phyloP scores from a whole-genome alignment of 2,329 filamentous ascomycete genomes.

The Cercospora zeae-maydis region DNA sequence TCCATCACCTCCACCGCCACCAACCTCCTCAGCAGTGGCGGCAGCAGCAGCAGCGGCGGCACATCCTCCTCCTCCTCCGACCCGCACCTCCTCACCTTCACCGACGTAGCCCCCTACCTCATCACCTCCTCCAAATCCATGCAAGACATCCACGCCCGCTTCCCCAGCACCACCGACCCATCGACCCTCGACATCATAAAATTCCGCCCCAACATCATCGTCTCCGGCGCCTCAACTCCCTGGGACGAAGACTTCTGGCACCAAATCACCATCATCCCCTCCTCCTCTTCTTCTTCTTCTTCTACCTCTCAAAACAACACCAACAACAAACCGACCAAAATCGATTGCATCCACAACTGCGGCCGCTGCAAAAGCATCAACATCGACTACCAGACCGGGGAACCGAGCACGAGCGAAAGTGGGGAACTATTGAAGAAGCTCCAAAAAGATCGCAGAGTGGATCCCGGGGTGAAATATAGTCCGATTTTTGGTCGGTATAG shows the following conservation, averaged over 20 bases:
- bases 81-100: slow-evolving; percentile 57
- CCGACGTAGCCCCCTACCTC: slow-evolving; percentile 72
- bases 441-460: slow-evolving; percentile 45
- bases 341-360: slow-evolving; percentile 46
- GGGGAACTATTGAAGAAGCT: slow-evolving; percentile 46
- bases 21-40: slow-evolving; percentile 15
- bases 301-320: background rate
- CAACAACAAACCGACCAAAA: slow-evolving; percentile 19
- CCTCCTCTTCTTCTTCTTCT: slow-evolving; percentile 13
- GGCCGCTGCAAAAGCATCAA: slow-evolving; percentile 47
- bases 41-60: background rate
- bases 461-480: slow-evolving; percentile 45
- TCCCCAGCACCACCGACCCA: slow-evolving; percentile 33
- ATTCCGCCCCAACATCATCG: slow-evolving; percentile 47
- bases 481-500: slow-evolving; percentile 50
- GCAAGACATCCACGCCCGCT: slow-evolving; percentile 55
- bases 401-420: slow-evolving; percentile 36
- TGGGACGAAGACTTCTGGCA: slow-evolving; percentile 50
- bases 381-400: slow-evolving; percentile 47
- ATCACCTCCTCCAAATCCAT: slow-evolving; percentile 68
- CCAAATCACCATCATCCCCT: slow-evolving; percentile 35
- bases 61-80: slow-evolving; percentile 17
- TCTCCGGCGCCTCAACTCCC: slow-evolving; percentile 39
- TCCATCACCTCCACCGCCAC: slow-evolving; percentile 28
- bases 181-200: slow-evolving; percentile 42